Evolutionary conservation across 306 rosid genomes (phyloP).

Genomic region (Dicorynia guianensis): DNA sequence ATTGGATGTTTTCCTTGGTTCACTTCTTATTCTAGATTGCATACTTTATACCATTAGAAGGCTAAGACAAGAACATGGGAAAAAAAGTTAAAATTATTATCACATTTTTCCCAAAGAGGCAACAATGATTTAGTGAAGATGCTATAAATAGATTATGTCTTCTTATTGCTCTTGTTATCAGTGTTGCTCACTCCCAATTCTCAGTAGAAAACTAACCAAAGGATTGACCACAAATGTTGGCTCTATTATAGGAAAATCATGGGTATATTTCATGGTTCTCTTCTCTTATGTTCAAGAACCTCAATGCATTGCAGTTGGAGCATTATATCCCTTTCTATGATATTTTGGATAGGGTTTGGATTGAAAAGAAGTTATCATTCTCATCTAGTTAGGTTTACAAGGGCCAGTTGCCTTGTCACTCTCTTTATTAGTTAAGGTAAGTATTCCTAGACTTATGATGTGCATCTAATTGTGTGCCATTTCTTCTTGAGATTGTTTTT

Average conservation of each 20-base stretch:
- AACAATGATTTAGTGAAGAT: conserved; percentile 6
- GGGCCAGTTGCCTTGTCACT: conserved; percentile 97
- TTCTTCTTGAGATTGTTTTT: background rate
- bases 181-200: background rate
- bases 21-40: background rate
- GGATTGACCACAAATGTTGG: conserved; percentile 31
- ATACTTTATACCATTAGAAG: background rate
- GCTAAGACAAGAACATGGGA: background rate
- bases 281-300: conserved; percentile 81
- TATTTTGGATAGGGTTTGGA: conserved; percentile 96
- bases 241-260: conserved; percentile 73
- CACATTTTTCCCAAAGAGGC: conserved; percentile 15
- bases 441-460: conserved; percentile 38
- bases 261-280: conserved; percentile 82
- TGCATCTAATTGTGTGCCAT: background rate
- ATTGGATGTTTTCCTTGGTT: too few relatives aligned
- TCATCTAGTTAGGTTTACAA: conserved; percentile 92
- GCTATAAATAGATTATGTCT: conserved; percentile 8
- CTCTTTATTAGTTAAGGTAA: conserved; percentile 89
- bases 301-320: conserved; percentile 77
- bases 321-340: conserved; percentile 72
- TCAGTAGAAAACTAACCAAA: conserved; percentile 9
- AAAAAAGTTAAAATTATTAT: conserved; percentile 4
- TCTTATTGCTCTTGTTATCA: background rate
- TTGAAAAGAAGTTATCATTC: conserved; percentile 89